These are phyloP conservation scores for Cytospora paraplurivora DNA, from an alignment of 2,329 filamentous ascomycete species.

Conservation along the genomic window DNA sequence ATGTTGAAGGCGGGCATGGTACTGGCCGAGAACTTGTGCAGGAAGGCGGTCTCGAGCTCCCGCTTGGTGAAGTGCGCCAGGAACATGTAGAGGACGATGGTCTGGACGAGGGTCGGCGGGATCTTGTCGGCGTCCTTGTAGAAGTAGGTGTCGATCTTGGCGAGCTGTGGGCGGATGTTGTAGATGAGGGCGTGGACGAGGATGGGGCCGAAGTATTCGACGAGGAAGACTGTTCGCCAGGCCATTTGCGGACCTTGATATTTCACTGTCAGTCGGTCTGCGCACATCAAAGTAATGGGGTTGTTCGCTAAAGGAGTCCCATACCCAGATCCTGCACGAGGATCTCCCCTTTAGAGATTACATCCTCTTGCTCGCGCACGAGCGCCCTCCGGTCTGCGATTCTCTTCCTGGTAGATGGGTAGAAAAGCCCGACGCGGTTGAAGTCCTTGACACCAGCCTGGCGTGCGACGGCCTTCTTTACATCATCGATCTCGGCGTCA, in stretches of 20 bases:
- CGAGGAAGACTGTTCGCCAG: constrained; percentile 91
- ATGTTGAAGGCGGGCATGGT: constrained; percentile 93
- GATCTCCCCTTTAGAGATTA: constrained; percentile 58
- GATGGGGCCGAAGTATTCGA: constrained; percentile 93
- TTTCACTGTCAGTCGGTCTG: constrained; percentile 1
- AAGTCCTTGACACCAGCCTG: constrained; percentile 54
- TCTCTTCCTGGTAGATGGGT: constrained; percentile 62
- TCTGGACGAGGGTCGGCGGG: constrained; percentile 68
- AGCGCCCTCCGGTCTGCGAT: constrained; percentile 63
- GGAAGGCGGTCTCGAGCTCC: constrained; percentile 89
- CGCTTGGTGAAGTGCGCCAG: constrained; percentile 89
- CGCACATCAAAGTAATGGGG: neutral
- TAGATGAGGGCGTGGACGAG: constrained; percentile 79
- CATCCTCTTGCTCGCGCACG: constrained; percentile 50
- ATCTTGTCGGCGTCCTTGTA: constrained; percentile 48
- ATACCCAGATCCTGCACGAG: constrained; percentile 92
- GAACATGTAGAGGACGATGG: constrained; percentile 73
- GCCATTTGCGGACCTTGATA: constrained; percentile 80
- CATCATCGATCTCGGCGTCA: constrained; percentile 60
- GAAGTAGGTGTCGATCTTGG: constrained; percentile 51
- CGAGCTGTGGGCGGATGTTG: constrained; percentile 72
- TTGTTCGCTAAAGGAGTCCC: constrained; percentile 32
- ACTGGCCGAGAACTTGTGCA: constrained; percentile 91
- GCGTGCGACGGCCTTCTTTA: constrained; percentile 58
- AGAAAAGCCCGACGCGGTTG: constrained; percentile 65